Evolutionary conservation across 2,329 filamentous ascomycete genomes (phyloP), one percentile per base, ranked within the genome.

Genomic region (Aschersonia sp.): DNA sequence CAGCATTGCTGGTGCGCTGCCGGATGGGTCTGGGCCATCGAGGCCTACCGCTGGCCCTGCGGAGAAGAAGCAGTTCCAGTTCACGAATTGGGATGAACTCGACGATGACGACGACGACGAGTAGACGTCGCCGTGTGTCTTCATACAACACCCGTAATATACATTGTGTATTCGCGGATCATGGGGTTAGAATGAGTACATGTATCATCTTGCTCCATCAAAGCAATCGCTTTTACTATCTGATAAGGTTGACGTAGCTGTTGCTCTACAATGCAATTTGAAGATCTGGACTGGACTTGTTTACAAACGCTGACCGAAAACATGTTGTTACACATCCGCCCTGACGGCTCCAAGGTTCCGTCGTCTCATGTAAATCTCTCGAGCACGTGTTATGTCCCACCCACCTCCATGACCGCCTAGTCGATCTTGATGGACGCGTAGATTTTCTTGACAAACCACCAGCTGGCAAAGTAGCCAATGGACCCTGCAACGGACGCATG

Each of bases 371-470:
- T 38, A 7, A 38, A 38, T 12, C 35, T 9, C 7, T 38, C 35
- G 7, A 4, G 40, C 12, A 4, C 12, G 9, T 20, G 6, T 7
- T 7, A 12, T 20, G 20, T 12, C 20, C 10, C 10, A 43, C 40
- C 20, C 40, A 7, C 40, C 40, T 2, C 6, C 28, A n/a, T n/a
- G 20, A 32, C 9, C 2, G 4, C 50, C 65, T 70, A 98, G 63
- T 98, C 92, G 54, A 98, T 89, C 73, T 98, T 98, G 70, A 98
- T 94, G n/a, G 89, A 96, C 30, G 80, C 73, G 65, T 98, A 98
- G 52, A 98, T 98, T 64, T 85, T 91, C 55, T 86, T 80, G 47
- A 94, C 84, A 62, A 98, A 98, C 62, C 84, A 77, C 87, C 89
- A 97, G 63, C 88, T 94, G 6, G 92, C 81, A 58, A 96, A 88